phyloP scores from a whole-genome alignment of 75 land plant genomes.

The Isoetes taiwanensis region DNA sequence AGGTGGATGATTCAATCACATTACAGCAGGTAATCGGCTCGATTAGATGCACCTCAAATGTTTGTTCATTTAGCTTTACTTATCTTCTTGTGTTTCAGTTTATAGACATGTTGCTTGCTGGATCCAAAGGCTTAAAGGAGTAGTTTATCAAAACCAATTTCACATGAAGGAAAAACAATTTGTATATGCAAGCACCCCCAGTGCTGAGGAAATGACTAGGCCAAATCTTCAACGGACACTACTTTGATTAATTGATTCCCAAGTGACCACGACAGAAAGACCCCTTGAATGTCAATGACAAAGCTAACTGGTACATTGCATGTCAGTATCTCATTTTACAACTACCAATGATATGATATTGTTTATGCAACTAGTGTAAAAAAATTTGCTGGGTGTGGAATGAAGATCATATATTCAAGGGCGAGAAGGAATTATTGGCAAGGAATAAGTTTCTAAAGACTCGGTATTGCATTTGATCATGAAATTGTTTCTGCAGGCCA shows the following conservation, averaged over 20 bases:
- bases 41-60: background rate
- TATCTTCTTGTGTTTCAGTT: constrained; percentile 41
- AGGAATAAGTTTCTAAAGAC: no score
- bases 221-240: constrained; percentile 50
- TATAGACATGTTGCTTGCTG: constrained; percentile 51
- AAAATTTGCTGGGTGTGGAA: no score
- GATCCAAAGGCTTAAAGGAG: constrained; percentile 48
- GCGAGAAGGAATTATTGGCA: no score
- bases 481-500: no score
- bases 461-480: no score
- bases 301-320: constrained; percentile 51
- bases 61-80: background rate
- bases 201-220: constrained; percentile 91
- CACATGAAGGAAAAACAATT: constrained; percentile 56
- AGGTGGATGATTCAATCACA: constrained; percentile 63
- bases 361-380: no score
- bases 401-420: no score
- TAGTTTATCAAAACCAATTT: constrained; percentile 59
- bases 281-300: constrained; percentile 36
- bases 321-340: constrained; percentile 58
- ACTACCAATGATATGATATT: no score
- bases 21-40: constrained; percentile 91
- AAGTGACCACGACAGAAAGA: no score
- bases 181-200: constrained; percentile 98
- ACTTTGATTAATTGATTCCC: constrained; percentile 57